Percentiles rank a stretch among this genome's conserved stretches.
Evolutionary conservation across 768 basidiomycete species (phyloP).

Genomic region (Hygrocybe punicea): DNA sequence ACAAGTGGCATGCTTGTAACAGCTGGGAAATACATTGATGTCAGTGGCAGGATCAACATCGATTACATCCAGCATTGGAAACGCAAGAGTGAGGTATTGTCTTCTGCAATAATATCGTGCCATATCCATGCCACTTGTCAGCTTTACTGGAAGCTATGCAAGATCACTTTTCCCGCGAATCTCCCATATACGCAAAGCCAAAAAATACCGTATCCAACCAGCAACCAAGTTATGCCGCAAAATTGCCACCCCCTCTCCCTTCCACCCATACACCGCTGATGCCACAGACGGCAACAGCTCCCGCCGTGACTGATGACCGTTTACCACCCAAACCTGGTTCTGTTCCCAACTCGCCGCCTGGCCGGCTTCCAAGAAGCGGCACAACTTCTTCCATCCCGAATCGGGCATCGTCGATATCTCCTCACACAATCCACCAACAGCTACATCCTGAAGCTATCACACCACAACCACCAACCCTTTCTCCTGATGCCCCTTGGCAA

Average conservation of each 20-base stretch:
- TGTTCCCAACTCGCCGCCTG: not conserved
- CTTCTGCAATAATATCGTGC: conserved; percentile 14
- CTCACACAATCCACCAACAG: not conserved
- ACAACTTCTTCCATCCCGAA: not conserved
- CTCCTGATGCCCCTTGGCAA: too few species aligned
- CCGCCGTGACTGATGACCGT: conserved; percentile 14
- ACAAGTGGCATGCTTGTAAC: conserved; percentile 87
- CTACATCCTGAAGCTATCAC: not conserved
- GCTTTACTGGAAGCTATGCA: conserved; percentile 75
- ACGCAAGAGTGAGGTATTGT: conserved; percentile 77
- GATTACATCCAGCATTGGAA: conserved; percentile 77
- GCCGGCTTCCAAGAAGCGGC: not conserved
- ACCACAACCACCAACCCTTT: conserved; percentile 14
- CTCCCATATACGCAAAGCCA: conserved; percentile 88
- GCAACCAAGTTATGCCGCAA: conserved; percentile 12
- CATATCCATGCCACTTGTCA: conserved; percentile 44
- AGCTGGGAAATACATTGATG: conserved; percentile 70
- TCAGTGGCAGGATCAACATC: conserved; percentile 68
- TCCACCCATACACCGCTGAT: conserved; percentile 14
- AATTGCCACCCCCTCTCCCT: conserved; percentile 37
- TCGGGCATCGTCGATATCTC: not conserved
- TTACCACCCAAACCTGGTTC: conserved; percentile 42
- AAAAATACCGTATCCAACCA: conserved; percentile 23
- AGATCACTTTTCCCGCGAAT: conserved; percentile 75
- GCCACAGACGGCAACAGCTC: not conserved